phyloP scores from a whole-genome alignment of 768 basidiomycete species.

The Pseudohyphozyma bogoriensis region DNA sequence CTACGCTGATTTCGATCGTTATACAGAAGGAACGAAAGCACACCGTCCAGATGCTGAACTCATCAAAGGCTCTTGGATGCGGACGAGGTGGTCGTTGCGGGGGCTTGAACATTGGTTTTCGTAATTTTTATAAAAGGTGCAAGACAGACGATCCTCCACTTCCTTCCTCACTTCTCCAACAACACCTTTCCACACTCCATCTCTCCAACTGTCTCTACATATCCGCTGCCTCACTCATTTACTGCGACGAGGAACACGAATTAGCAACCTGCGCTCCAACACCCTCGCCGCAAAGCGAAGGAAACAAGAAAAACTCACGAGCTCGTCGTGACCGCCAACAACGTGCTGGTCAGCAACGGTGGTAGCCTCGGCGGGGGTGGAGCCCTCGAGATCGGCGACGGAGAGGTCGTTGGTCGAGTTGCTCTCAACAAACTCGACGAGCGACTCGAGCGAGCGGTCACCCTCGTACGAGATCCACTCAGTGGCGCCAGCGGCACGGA shows the following conservation, averaged over 20 bases:
- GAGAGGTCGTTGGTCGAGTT: slow-evolving; percentile 30
- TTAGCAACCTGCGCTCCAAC: not conserved
- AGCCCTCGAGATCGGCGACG: no score
- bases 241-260: no score
- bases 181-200: not conserved
- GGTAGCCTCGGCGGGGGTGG: not conserved
- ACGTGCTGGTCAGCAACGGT: not conserved
- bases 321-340: not conserved
- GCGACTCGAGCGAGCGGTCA: slow-evolving; percentile 40
- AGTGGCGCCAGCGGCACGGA: slow-evolving; percentile 76
- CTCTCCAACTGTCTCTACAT: not conserved
- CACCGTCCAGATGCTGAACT: no score
- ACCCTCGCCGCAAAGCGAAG: not conserved
- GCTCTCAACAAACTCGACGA: slow-evolving; percentile 31
- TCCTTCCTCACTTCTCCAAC: not conserved
- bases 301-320: not conserved
- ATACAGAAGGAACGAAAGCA: no score
- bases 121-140: no score
- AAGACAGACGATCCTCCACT: not conserved
- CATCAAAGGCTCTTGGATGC: no score
- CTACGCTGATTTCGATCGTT: no score
- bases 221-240: not conserved
- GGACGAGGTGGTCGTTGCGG: no score
- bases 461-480: slow-evolving; percentile 91
- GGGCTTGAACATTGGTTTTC: no score